Evolutionary conservation across 352 stramenopile species (phyloP), one percentile per base, ranked within the genome.

Genomic region (Phytophthora hibernalis): DNA sequence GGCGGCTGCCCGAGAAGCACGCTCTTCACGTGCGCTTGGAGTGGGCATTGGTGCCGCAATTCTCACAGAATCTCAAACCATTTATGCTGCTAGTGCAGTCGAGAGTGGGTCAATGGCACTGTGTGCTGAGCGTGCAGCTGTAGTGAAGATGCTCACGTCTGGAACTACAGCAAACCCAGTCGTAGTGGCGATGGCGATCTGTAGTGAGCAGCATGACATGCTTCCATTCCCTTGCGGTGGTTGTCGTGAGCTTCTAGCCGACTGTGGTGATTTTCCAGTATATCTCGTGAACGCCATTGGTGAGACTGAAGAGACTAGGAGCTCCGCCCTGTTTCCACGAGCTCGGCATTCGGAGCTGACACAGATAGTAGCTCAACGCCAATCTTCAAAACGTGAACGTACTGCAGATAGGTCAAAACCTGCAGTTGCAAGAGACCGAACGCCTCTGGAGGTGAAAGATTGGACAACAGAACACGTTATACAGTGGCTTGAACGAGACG

Each of bases 211-310:
- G 24, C 53, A 69, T 2, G 59, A 74, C 10, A 44, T 81, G n/a
- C 55, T 91, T 13, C 83, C 82, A 16, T 84, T 79, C 6, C 85
- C 84, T 16, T 95, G 84, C 22, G 86, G 86, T 20, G 53, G 22
- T 30, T 95, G 85, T 69, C 85, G 87, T 12, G 80, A 95, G 57
- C 80, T 92, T 18, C 61, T 93, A 50, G 83, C 82, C 11, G 72
- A 82, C 3, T 85, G 77, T 52, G 87, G 85, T n/a, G 82, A 93
- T 33, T 95, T 93, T 31, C 81, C 83, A 11, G 60, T 95, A 12
- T 91, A 88, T 54, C 59, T 95, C 12, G 68, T 91, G 16, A 90
- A 89, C 42, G 72, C 60, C 7, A 49, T 76, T 16, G 70, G 77
- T 4, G 68, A 85, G 13, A 81, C 61, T 5, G 72, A 88, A 20